A percentile compares a stretch with the other conserved stretches of the same genome.
Evolutionary conservation across 371 early-diverging fungal species (phyloP).

Genomic region (Mortierella sp.): DNA sequence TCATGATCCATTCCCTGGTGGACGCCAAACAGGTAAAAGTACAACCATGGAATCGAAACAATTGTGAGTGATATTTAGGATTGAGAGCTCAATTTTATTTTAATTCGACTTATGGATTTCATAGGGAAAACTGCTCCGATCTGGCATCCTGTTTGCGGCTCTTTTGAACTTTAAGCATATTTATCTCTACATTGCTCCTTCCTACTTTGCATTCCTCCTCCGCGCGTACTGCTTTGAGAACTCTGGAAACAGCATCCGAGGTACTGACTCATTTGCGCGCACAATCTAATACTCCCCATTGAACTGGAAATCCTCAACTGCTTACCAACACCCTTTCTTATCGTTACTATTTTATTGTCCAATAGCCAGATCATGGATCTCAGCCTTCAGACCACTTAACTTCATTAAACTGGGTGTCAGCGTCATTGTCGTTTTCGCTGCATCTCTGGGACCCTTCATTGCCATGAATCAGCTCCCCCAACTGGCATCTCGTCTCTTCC

Average conservation of each 20-base stretch:
- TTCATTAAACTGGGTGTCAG: conserved; percentile 74
- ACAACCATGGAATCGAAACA: not conserved
- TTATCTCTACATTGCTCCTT: conserved; percentile 94
- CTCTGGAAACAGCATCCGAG: conserved; percentile 42
- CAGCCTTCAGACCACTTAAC: conserved; percentile 51
- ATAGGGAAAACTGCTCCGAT: conserved; percentile 74
- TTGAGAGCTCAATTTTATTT: not conserved
- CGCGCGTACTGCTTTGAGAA: conserved; percentile 81
- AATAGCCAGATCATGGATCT: conserved; percentile 51
- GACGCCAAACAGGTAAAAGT: conserved; percentile 75
- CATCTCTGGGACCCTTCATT: conserved; percentile 89
- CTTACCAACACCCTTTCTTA: not conserved
- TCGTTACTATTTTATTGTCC: not conserved
- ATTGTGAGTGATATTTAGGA: not conserved
- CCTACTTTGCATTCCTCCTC: conserved; percentile 93
- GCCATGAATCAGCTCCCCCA: conserved; percentile 77
- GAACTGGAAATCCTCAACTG: not conserved
- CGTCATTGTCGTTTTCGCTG: conserved; percentile 76
- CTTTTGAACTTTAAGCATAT: conserved; percentile 97
- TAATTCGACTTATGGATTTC: not conserved
- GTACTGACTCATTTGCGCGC: conserved; percentile 4
- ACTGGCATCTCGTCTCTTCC: conserved; percentile 90
- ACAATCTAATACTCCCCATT: not conserved
- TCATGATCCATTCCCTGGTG: conserved; percentile 84
- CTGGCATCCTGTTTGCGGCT: conserved; percentile 87